A percentile compares a stretch with the other conserved stretches of the same genome.
These are phyloP conservation scores for Cyberlindnera nakhonratchasimensis DNA, from an alignment of 805 yeast genomes.

Conservation along the genomic window DNA sequence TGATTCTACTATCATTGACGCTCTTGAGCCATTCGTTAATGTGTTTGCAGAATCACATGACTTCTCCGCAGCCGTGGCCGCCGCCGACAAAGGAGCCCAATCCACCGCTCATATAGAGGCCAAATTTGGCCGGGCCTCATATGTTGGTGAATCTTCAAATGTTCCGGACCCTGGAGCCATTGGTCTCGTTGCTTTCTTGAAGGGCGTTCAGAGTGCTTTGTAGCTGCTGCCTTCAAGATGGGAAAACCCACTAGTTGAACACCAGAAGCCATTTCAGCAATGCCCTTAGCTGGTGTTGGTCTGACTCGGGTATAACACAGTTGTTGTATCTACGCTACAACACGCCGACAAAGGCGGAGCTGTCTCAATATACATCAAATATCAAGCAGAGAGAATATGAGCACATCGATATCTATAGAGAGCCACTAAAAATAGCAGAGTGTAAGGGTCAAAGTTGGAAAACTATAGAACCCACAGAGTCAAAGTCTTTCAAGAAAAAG, in stretches of 20 bases:
- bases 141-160: slow-evolving; percentile 67
- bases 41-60: slow-evolving; percentile 50
- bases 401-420: too few species aligned
- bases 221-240: slow-evolving; percentile 1
- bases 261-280: too few species aligned
- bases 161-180: slow-evolving; percentile 95
- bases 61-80: slow-evolving; percentile 56
- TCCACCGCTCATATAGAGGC: slow-evolving; percentile 73
- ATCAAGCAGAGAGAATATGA: too few species aligned
- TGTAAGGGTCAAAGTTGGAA: too few species aligned
- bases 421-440: too few species aligned
- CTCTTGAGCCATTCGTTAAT: slow-evolving; percentile 82
- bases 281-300: too few species aligned
- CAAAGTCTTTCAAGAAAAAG: too few species aligned
- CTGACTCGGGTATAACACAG: too few species aligned
- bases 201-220: slow-evolving; percentile 33
- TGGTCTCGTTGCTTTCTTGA: slow-evolving; percentile 61
- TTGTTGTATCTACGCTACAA: too few species aligned
- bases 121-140: slow-evolving; percentile 90
- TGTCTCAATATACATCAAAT: too few species aligned
- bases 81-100: slow-evolving; percentile 75
- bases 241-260: neutral
- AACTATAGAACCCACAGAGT: too few species aligned
- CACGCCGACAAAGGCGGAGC: too few species aligned
- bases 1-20: slow-evolving; percentile 85